phyloP scores from a whole-genome alignment of 257 asterid genomes.

The Fraxinus anomala region DNA sequence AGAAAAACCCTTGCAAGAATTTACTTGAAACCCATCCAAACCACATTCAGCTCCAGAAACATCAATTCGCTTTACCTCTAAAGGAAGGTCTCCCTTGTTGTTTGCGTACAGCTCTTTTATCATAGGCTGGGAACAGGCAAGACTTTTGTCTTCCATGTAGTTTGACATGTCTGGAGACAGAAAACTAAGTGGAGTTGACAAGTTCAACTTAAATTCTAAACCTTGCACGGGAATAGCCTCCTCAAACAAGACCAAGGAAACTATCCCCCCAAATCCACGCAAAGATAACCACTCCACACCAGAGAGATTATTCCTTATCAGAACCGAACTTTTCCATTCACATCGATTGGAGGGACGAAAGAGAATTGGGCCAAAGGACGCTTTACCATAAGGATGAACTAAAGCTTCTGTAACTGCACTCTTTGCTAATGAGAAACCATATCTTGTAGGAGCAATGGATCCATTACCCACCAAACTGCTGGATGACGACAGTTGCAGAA shows the following conservation, averaged over 20 bases:
- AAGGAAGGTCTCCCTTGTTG: conserved; percentile 78
- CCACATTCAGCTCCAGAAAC: conserved; percentile 85
- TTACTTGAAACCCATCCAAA: conserved; percentile 67
- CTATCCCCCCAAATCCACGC: conserved; percentile 75
- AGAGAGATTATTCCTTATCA: conserved; percentile 82
- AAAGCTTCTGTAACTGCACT: conserved; percentile 79
- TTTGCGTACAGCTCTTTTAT: conserved; percentile 68
- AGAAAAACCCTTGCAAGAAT: conserved; percentile 59
- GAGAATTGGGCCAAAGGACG: conserved; percentile 76
- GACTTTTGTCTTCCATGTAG: conserved; percentile 36
- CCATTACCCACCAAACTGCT: conserved; percentile 42
- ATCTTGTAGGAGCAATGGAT: conserved; percentile 56
- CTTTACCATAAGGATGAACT: conserved; percentile 62
- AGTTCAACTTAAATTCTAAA: conserved; percentile 64
- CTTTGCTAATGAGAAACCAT: conserved; percentile 81
- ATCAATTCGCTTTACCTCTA: conserved; percentile 55
- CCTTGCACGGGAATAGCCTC: conserved; percentile 53
- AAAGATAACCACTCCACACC: conserved; percentile 89
- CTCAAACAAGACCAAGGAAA: conserved; percentile 67
- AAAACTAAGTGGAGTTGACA: conserved; percentile 39
- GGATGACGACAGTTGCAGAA: conserved; percentile 52
- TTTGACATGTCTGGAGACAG: conserved; percentile 42
- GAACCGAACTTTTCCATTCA: conserved; percentile 81
- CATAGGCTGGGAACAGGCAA: conserved; percentile 55
- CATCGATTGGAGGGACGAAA: conserved; percentile 85